These are phyloP conservation scores for Tieghemiomyces parasiticus DNA, from an alignment of 192 early-diverging fungal genomes.

Conservation along the genomic window DNA sequence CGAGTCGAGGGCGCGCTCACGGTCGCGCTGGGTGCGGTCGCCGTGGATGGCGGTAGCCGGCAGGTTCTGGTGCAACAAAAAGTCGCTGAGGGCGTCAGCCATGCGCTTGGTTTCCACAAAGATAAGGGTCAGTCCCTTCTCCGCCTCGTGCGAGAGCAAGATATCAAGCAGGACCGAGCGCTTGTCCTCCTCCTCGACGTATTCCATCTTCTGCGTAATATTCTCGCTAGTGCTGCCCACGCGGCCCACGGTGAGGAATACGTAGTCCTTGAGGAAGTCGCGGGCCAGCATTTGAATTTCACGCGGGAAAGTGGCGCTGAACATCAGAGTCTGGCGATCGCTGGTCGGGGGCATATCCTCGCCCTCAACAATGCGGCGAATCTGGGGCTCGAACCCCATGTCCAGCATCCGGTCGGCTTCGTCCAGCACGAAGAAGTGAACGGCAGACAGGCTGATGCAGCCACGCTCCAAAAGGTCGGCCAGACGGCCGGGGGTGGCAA, in stretches of 20 bases:
- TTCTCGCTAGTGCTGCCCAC: constrained; percentile 91
- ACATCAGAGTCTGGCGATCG: constrained; percentile 86
- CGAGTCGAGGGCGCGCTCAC: constrained; percentile 75
- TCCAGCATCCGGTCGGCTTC: constrained; percentile 94
- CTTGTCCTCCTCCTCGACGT: constrained; percentile 92
- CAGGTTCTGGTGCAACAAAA: constrained; percentile 56
- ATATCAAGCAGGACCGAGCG: constrained; percentile 77
- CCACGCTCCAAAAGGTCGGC: constrained; percentile 80
- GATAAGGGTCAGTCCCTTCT: constrained; percentile 68
- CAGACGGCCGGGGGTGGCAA: constrained; percentile 89
- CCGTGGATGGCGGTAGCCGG: constrained; percentile 96
- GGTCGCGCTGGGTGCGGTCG: constrained; percentile 87
- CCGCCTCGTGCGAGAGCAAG: constrained; percentile 34
- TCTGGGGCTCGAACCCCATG: constrained; percentile 95
- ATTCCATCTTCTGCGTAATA: constrained; percentile 85
- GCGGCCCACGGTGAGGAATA: constrained; percentile 81
- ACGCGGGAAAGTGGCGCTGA: constrained; percentile 93
- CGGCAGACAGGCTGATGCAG: constrained; percentile 48
- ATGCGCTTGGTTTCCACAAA: constrained; percentile 96
- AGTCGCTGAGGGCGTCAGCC: constrained; percentile 80
- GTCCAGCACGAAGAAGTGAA: constrained; percentile 64
- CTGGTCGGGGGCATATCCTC: constrained; percentile 60
- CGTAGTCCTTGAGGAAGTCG: constrained; percentile 74
- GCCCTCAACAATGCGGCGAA: constrained; percentile 69
- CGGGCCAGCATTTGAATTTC: constrained; percentile 81